phyloP scores from a whole-genome alignment of 108 stramenopile genomes.

The Bacterosira constricta region DNA sequence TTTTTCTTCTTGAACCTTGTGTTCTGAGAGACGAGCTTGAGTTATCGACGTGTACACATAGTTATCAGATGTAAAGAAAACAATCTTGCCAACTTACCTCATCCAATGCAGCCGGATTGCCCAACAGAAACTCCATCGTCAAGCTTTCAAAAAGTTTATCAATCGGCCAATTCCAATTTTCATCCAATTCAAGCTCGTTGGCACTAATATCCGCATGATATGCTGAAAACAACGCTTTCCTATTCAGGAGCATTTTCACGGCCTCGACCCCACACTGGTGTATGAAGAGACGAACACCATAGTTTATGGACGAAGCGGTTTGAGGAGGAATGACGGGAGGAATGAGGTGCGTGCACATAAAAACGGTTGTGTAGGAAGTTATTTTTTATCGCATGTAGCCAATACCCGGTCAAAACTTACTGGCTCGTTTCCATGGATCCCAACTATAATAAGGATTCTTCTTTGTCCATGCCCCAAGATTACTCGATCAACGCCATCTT shows the following conservation, averaged over 20 bases:
- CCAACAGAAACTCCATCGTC: slow-evolving; percentile 39
- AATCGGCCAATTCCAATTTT: slow-evolving; percentile 27
- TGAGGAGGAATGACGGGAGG: too few relatives aligned
- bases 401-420: too few relatives aligned
- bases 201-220: slow-evolving; percentile 14
- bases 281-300: too few relatives aligned
- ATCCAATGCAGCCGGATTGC: slow-evolving; percentile 34
- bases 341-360: too few relatives aligned
- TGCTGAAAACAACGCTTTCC: slow-evolving; percentile 18
- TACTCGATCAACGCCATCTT: slow-evolving; percentile 38
- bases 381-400: too few relatives aligned
- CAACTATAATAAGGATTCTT: slow-evolving; percentile 27
- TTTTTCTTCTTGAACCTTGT: slow-evolving; percentile 27
- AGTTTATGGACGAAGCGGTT: too few relatives aligned
- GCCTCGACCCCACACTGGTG: slow-evolving; percentile 46
- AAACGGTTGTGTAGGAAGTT: too few relatives aligned
- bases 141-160: slow-evolving; percentile 23
- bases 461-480: slow-evolving; percentile 37
- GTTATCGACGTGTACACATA: too few relatives aligned
- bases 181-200: slow-evolving; percentile 16
- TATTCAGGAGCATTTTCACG: slow-evolving; percentile 28
- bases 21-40: too few relatives aligned
- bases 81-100: too few relatives aligned
- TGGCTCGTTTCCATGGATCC: slow-evolving; percentile 46
- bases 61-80: too few relatives aligned